Evolutionary conservation across 2,329 filamentous ascomycete species (phyloP), one percentile per base, ranked within the genome.

Genomic region (Penicillium sp.): DNA sequence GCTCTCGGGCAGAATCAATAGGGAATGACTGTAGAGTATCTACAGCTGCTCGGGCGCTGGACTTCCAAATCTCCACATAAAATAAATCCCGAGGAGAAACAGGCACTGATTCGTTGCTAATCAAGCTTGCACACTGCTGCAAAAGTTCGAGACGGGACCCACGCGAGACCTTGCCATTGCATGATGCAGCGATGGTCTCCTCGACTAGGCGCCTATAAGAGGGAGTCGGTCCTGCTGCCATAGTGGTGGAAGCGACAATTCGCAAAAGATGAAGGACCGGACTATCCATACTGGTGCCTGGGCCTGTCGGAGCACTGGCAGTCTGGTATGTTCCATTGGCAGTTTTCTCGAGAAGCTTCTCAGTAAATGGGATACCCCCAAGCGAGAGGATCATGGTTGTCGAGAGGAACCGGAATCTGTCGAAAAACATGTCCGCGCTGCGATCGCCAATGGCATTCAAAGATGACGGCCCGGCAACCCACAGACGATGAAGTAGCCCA

Each of bases 401-500:
- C 6, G 77, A 64, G 11, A 85, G 57, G 44, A 76, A 77, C 14
- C 68, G 65, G 52, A 79, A 77, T 26, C 74, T 73, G 20, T 73
- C 68, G 22, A 74, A 73, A 64, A 75, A 76, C 5, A 50, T 42
- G 26, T 70, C 67, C 24, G 62, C 48, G 9, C 47, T 56, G n/a
- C 52, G 29, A 13, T 62, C 54, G 9, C 54, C 40, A 48, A 51
- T 40, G 24, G 61, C 61, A 51, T 69, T 67, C 23, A 71, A 57
- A 3, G 65, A 67, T 10, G 61, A 55, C 3, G 73, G 74, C 2
- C 80, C 80, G 10, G 61, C 65, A 14, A 73, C 73, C 88, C 89
- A 95, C 2, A 90, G 67, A 22, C 77, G 80, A 40, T 81, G 78
- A 6, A 95, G 70, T 18, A 89, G 69, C 34, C 81, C 81, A 40